Evolutionary conservation across 495 filamentous ascomycete genomes (phyloP), one percentile per base, ranked within the genome.

Genomic region (Penicillium diatomitis): DNA sequence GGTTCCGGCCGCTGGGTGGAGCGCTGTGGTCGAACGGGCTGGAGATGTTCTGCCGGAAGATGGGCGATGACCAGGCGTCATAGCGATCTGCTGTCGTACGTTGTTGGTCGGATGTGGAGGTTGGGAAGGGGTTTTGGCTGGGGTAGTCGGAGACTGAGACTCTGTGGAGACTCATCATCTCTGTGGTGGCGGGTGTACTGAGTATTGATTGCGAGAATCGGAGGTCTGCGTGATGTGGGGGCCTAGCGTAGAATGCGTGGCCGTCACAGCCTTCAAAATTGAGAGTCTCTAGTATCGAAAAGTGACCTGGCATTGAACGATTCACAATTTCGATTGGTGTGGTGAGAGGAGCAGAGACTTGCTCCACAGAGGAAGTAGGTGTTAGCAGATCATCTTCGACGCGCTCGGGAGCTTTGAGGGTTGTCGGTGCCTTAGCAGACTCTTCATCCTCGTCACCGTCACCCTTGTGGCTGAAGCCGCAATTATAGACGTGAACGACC

Each of bases 21-120:
- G 57, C 31, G 8, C 48, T 53, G 53, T 65, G 72, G 38, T 66
- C 68, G 9, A 71, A 55, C 0, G 69, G 50, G 20, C 55, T 53
- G 61, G 66, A 74, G 35, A 72, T 56, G 38, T 66, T 65, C 41
- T 63, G 68, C n/a, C 70, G 64, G 59, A 68, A 72, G 5, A 64
- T 53, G 3, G 70, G 63, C n/a, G n/a, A n/a, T 8, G 60, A 47
- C 67, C 69, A 74, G 12, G 58, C 38, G 11, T 69, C 66, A 32
- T 61, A 66, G n/a, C n/a, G n/a, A n/a, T n/a, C n/a, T n/a, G n/a
- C n/a, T n/a, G n/a, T n/a, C n/a, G n/a, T n/a, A n/a, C n/a, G n/a
- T 4, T 67, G 63, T 10, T 55, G 49, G 48, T 55, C 46, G 28
- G 65, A 44, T 44, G 67, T 54, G 0, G 69, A 57, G 29, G 50